phyloP scores from a whole-genome alignment of 345 rosid genomes.

The Citropsis articulata region DNA sequence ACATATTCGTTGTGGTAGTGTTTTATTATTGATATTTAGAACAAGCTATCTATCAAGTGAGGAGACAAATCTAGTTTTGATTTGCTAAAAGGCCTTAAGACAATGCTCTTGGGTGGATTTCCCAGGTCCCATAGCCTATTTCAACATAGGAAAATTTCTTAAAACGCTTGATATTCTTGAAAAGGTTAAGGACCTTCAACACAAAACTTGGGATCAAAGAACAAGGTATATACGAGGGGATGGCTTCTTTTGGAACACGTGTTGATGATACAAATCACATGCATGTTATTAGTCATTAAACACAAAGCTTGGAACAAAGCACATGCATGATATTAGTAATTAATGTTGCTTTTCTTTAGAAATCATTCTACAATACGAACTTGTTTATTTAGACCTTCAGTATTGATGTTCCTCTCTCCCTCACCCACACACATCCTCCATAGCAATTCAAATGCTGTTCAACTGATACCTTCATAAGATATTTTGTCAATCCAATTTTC shows the following conservation, averaged over 20 bases:
- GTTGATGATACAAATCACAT: neutral
- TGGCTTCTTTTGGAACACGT: neutral
- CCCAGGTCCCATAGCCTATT: neutral
- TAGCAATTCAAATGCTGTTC: neutral
- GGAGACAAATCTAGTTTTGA: neutral
- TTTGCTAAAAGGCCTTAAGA: neutral
- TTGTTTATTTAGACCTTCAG: conserved; percentile 1
- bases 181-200: neutral
- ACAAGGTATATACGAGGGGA: neutral
- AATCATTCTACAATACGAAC: neutral
- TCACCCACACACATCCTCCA: neutral
- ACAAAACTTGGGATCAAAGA: neutral
- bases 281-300: neutral
- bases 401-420: neutral
- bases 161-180: neutral
- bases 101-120: neutral
- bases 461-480: neutral
- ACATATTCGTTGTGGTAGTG: neutral
- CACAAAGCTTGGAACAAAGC: too few species aligned
- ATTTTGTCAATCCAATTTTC: neutral
- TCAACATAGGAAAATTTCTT: neutral
- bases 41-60: neutral
- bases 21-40: neutral
- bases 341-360: neutral
- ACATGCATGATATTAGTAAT: neutral